Evolutionary conservation across 768 basidiomycete genomes (phyloP).

Genomic region (Leccinum obscurum): DNA sequence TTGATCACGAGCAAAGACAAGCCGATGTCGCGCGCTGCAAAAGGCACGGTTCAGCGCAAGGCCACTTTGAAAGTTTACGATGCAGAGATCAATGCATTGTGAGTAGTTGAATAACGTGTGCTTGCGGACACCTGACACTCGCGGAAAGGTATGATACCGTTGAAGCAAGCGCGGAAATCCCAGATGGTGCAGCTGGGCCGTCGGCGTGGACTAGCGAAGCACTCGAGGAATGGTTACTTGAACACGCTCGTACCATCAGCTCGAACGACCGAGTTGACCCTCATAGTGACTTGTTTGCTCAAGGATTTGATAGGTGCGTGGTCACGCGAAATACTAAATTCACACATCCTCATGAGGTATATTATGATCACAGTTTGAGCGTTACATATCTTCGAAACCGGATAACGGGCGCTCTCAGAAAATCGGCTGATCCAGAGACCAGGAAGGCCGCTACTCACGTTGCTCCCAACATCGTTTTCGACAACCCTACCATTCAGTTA

Average conservation of each 20-base stretch:
- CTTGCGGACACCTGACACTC: neutral
- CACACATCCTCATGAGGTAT: neutral
- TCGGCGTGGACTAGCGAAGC: conserved; percentile 23
- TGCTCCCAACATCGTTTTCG: conserved; percentile 35
- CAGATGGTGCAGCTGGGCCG: conserved; percentile 25
- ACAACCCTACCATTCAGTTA: conserved; percentile 41
- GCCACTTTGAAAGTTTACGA: conserved; percentile 40
- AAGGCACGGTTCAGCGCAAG: conserved; percentile 46
- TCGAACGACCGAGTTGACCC: conserved; percentile 9
- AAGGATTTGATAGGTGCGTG: conserved; percentile 41
- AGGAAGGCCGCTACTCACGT: conserved; percentile 29
- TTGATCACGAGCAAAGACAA: conserved; percentile 41
- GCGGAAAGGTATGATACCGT: conserved; percentile 33
- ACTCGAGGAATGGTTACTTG: conserved; percentile 29
- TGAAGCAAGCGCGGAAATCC: conserved; percentile 24
- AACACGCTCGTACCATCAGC: conserved; percentile 24
- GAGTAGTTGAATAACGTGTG: conserved; percentile 4
- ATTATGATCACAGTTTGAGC: conserved; percentile 20
- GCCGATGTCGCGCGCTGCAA: conserved; percentile 45
- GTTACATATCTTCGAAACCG: conserved; percentile 32
- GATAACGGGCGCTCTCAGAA: conserved; percentile 28
- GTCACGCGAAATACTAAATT: neutral
- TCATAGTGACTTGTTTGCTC: conserved; percentile 29
- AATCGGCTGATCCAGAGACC: conserved; percentile 29
- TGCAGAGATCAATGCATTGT: conserved; percentile 49